Evolutionary conservation across 2,329 filamentous ascomycete genomes (phyloP).

Genomic region (Teratosphaeria destructans): DNA sequence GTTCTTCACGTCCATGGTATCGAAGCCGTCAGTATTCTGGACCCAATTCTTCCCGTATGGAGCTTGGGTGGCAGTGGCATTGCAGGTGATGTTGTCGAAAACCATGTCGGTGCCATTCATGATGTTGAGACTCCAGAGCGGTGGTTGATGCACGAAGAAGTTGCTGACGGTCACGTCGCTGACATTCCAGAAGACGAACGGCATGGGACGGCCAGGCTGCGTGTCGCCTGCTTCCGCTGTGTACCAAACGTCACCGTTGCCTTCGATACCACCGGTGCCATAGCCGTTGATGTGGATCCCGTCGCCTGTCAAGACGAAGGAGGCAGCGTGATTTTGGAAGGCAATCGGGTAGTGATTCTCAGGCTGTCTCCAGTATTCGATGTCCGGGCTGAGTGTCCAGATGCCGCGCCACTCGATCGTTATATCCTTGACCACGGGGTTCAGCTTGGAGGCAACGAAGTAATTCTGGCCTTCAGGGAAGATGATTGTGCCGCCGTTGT

Average conservation of each 20-base stretch:
- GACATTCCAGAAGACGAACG: constrained; percentile 49
- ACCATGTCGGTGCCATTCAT: constrained; percentile 47
- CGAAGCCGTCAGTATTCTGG: constrained; percentile 44
- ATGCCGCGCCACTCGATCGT: constrained; percentile 42
- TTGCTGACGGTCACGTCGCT: constrained; percentile 44
- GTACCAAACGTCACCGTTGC: constrained; percentile 47
- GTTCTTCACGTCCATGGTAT: constrained; percentile 46
- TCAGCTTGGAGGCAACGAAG: constrained; percentile 41
- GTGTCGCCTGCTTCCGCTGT: constrained; percentile 37
- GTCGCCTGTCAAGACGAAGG: constrained; percentile 42
- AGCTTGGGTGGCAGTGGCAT: constrained; percentile 41
- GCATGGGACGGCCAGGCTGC: constrained; percentile 41
- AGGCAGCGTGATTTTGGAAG: constrained; percentile 48
- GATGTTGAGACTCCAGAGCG: constrained; percentile 46
- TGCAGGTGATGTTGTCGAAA: constrained; percentile 42
- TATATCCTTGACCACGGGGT: constrained; percentile 41
- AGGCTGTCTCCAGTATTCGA: constrained; percentile 46
- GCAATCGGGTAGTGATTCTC: constrained; percentile 42
- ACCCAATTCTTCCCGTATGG: constrained; percentile 46
- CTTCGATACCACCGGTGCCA: constrained; percentile 43
- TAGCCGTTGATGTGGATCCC: constrained; percentile 43
- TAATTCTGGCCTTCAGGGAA: constrained; percentile 43
- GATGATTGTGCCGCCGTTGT: constrained; percentile 34
- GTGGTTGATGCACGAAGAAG: constrained; percentile 43
- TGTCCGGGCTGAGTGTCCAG: constrained; percentile 42